Evolutionary conservation across 768 basidiomycete species (phyloP), one percentile per base, ranked within the genome.

Genomic region (Leccinum variicolor): DNA sequence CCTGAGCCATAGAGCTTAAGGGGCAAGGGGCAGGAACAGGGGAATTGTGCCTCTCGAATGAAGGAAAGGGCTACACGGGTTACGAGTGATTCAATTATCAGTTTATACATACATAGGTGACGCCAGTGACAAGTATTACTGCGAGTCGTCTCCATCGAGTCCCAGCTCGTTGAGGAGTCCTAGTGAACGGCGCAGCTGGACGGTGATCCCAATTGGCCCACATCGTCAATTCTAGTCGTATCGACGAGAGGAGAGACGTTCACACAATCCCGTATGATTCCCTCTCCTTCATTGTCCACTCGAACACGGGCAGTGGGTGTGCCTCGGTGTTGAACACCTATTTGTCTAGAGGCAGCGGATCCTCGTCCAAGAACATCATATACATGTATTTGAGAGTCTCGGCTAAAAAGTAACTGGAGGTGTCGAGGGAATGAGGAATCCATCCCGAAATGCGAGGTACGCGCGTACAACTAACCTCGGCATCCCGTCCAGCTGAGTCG

Each of bases 251-350:
- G 10, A 29, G 45, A 28, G 28, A 17, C 1, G 34, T 65, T 36
- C 31, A 65, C 7, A 54, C n/a, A 9, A 66, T 64, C 21, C 67
- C 66, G 43, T 81, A 84, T 49, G 69, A 68, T 54, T 73, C 64
- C 63, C 75, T 80, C 69, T 90, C 87, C 64, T 75, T 73, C 26
- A 63, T 62, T 3, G 78, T 81, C 87, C 87, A 90, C 53, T 77
- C 65, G 64, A 90, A 86, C 43, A 90, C 77, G n/a, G 88, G 89
- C 8, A 92, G 74, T 7, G 90, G 83, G 66, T 92, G 92, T 6
- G 89, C 92, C 69, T 86, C 84, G 0, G 84, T 86, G 60, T 83
- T 86, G 56, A 84, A 84, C 4, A 86, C 84, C 79, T 79, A 86
- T 36, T 79, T 72, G 15, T 81, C 74, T 39, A 83, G 73, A 0